phyloP scores from a whole-genome alignment of 495 filamentous ascomycete species.

The Neurospora sp. region DNA sequence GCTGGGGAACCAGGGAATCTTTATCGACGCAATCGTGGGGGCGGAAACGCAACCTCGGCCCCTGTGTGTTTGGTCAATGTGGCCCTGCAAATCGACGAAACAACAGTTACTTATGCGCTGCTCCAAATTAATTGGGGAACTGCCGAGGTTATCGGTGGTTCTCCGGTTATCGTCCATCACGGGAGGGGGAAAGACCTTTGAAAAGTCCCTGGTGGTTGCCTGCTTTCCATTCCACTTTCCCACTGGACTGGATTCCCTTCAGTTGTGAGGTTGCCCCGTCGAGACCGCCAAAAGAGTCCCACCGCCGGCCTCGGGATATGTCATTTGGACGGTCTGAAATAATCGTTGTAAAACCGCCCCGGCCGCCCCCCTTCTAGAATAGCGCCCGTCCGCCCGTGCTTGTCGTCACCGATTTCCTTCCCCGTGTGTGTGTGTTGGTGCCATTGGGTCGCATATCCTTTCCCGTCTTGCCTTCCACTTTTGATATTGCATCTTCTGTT shows the following conservation, averaged over 20 bases:
- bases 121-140: neutral
- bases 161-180: constrained; percentile 8
- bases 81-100: neutral
- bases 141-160: constrained; percentile 11
- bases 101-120: neutral
- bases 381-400: neutral
- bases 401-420: neutral
- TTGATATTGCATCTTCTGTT: neutral
- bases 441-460: no score
- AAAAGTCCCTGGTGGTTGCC: neutral
- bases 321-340: no score
- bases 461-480: no score
- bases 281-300: neutral
- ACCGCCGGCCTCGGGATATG: neutral
- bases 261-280: neutral
- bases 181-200: neutral
- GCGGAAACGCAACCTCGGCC: neutral
- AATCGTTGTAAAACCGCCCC: neutral
- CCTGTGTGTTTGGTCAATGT: neutral
- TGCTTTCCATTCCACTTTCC: neutral
- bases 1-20: neutral
- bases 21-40: neutral
- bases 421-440: neutral
- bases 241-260: neutral
- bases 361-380: neutral